Evolutionary conservation across 2,329 filamentous ascomycete species (phyloP).

Genomic region (Venturia carpophila): DNA sequence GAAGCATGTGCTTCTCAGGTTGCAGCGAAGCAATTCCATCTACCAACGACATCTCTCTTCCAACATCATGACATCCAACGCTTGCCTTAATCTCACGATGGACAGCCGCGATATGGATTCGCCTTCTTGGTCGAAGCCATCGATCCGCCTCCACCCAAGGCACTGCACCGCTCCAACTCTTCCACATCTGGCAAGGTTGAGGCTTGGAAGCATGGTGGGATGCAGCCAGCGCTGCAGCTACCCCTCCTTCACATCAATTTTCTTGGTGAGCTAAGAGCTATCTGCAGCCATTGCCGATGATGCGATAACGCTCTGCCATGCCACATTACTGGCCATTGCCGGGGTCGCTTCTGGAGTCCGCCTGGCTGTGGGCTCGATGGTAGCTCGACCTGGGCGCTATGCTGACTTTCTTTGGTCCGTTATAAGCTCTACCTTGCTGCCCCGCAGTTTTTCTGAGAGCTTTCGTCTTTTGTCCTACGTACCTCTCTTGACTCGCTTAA

Average conservation of each 20-base stretch:
- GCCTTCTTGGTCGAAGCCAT: not conserved
- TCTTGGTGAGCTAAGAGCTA: not conserved
- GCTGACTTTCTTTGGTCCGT: not conserved
- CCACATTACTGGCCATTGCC: not conserved
- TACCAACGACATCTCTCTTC: not conserved
- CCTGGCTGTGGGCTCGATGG: not conserved
- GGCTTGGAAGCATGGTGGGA: constrained; percentile 4
- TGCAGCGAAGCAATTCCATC: not conserved
- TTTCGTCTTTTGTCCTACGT: not conserved
- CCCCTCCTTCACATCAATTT: not conserved
- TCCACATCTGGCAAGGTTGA: not conserved
- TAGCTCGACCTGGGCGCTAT: constrained; percentile 1
- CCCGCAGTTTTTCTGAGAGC: not conserved
- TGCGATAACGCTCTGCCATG: constrained; percentile 1
- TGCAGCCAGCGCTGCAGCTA: constrained; percentile 8
- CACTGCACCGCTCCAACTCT: not conserved
- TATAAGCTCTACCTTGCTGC: constrained; percentile 2
- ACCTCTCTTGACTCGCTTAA: not conserved
- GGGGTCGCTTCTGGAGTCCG: not conserved
- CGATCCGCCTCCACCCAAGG: not conserved
- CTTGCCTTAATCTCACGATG: not conserved
- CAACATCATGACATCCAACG: not conserved
- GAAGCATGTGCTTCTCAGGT: not conserved
- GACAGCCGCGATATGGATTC: not conserved
- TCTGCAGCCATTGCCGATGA: not conserved